Conservation (phyloP, 345 rosid genomes). For the Arabidopsis thaliana region TAIR10.1 NC_003070.9:17965501-17966000, state of each 20-base stretch:
- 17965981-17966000: slow-evolving; percentile 79
- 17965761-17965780: background rate
- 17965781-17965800: background rate
- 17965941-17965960: slow-evolving; percentile 59
- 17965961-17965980: slow-evolving; percentile 86
- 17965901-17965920: background rate
- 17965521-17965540: background rate
- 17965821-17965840: background rate
- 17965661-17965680: no score
- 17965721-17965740: background rate
- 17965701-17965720: no score
- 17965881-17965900: slow-evolving; percentile 26
- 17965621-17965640: no score
- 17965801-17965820: background rate
- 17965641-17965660: no score
- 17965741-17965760: background rate
- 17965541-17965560: no score
- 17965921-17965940: slow-evolving; percentile 62
- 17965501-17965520: background rate
- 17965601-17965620: no score
- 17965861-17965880: background rate
- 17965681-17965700: background rate
- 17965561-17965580: no score
- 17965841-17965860: slow-evolving; percentile 12
- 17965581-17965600: no score